phyloP scores from a whole-genome alignment of 257 asterid genomes.

The Capsicum pubescens region DNA sequence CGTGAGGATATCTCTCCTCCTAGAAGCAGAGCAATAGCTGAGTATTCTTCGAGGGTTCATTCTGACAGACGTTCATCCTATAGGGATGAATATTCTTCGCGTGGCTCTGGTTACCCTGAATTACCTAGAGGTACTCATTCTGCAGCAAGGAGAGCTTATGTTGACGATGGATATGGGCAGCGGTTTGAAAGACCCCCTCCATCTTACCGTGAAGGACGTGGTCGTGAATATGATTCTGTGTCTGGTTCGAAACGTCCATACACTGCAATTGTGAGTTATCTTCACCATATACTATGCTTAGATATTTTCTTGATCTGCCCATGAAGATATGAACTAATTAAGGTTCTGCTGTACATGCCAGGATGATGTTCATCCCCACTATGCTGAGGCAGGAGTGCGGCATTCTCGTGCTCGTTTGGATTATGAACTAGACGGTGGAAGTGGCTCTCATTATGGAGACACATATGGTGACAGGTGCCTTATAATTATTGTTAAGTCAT shows the following conservation, averaged over 20 bases:
- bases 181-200: slow-evolving; percentile 92
- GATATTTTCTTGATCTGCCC: slow-evolving; percentile 9
- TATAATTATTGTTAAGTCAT: slow-evolving; percentile 4
- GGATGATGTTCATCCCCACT: slow-evolving; percentile 90
- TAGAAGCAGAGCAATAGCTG: slow-evolving; percentile 66
- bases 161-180: slow-evolving; percentile 78
- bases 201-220: slow-evolving; percentile 73
- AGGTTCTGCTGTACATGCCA: slow-evolving; percentile 39
- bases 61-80: slow-evolving; percentile 72
- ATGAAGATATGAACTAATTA: slow-evolving; percentile 31
- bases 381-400: slow-evolving; percentile 75
- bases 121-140: slow-evolving; percentile 71
- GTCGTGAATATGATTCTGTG: slow-evolving; percentile 71
- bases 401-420: slow-evolving; percentile 91
- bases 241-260: slow-evolving; percentile 95
- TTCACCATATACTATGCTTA: slow-evolving; percentile 7
- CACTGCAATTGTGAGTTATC: slow-evolving; percentile 57
- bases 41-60: slow-evolving; percentile 64
- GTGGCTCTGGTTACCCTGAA: slow-evolving; percentile 78
- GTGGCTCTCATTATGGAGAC: slow-evolving; percentile 84
- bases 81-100: slow-evolving; percentile 81
- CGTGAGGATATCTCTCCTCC: slow-evolving; percentile 24
- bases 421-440: slow-evolving; percentile 67
- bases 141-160: slow-evolving; percentile 72
- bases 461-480: slow-evolving; percentile 76